These are phyloP conservation scores for Pleomassaria siparia DNA, from an alignment of 2,329 filamentous ascomycete species.

Conservation along the genomic window DNA sequence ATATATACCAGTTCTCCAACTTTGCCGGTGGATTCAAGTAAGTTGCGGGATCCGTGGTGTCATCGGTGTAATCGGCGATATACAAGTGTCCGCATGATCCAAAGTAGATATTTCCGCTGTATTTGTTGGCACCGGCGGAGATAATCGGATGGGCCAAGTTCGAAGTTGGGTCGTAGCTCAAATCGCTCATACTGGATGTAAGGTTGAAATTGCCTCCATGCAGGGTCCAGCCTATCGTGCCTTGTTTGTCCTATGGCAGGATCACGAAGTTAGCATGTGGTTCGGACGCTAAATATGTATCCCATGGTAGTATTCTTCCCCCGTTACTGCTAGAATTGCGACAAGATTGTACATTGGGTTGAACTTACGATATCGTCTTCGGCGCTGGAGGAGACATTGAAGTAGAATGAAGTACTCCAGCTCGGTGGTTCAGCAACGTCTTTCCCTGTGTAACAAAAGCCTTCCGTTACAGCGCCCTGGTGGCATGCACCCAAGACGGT, in stretches of 20 bases:
- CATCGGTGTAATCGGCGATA: constrained; percentile 39
- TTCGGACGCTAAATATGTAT: too few species aligned
- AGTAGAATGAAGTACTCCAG: constrained; percentile 27
- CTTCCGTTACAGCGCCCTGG: constrained; percentile 50
- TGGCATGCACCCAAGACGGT: constrained; percentile 39
- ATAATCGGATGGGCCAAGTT: constrained; percentile 48
- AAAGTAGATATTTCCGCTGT: constrained; percentile 38
- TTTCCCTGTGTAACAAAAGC: constrained; percentile 27
- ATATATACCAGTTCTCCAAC: constrained; percentile 47
- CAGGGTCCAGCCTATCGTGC: constrained; percentile 9
- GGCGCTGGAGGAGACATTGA: constrained; percentile 25
- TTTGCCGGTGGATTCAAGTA: constrained; percentile 5
- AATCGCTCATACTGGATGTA: constrained; percentile 17
- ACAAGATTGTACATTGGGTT: too few species aligned
- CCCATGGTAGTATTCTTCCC: too few species aligned
- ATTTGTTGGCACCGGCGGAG: constrained; percentile 19
- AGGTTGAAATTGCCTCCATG: neutral
- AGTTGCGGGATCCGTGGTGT: constrained; percentile 26
- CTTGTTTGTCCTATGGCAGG: too few species aligned
- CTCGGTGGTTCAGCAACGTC: constrained; percentile 8
- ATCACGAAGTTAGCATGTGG: too few species aligned
- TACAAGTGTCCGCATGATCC: constrained; percentile 40
- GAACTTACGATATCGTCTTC: constrained; percentile 8
- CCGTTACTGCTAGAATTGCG: too few species aligned
- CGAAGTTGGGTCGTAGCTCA: constrained; percentile 24